phyloP scores from a whole-genome alignment of 1,284 basidiomycete genomes.

The Boletus coffeatus region DNA sequence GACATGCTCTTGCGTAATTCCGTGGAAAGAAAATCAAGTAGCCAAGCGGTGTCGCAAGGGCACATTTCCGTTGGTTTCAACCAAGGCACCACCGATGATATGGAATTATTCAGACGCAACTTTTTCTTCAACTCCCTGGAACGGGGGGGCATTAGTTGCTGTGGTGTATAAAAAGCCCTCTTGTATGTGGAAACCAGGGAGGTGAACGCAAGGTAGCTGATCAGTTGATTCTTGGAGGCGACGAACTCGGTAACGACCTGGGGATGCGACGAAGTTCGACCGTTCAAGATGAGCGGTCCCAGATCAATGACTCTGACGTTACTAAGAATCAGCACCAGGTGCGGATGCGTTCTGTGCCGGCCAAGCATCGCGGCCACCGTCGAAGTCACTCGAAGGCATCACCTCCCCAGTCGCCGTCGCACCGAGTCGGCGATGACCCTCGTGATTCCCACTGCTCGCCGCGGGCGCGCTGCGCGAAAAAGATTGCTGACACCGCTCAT shows the following conservation, averaged over 20 bases:
- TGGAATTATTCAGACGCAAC: too few relatives aligned
- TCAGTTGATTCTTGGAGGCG: conserved; percentile 41
- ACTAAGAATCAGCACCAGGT: too few relatives aligned
- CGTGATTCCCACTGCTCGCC: conserved; percentile 24
- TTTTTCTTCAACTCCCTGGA: too few relatives aligned
- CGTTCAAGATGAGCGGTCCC: conserved; percentile 30
- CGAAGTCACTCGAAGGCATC: conserved; percentile 14
- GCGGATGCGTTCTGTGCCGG: background rate
- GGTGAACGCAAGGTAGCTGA: conserved; percentile 54
- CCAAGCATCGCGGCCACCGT: conserved; percentile 4
- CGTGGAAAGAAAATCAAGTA: too few relatives aligned
- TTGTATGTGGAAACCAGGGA: too few relatives aligned
- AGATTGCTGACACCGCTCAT: conserved; percentile 22
- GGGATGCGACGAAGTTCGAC: conserved; percentile 17
- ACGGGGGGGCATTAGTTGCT: too few relatives aligned
- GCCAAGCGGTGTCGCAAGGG: too few relatives aligned
- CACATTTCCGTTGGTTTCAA: too few relatives aligned
- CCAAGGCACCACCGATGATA: too few relatives aligned
- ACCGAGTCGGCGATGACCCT: conserved; percentile 7
- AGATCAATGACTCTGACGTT: conserved; percentile 56
- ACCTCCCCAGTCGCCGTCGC: conserved; percentile 7
- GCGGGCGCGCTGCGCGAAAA: conserved; percentile 65
- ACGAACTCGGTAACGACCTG: conserved; percentile 43
- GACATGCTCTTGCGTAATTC: too few relatives aligned
- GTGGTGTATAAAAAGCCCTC: too few relatives aligned